phyloP scores from a whole-genome alignment of 768 basidiomycete genomes.

The Kwoniella sp. region DNA sequence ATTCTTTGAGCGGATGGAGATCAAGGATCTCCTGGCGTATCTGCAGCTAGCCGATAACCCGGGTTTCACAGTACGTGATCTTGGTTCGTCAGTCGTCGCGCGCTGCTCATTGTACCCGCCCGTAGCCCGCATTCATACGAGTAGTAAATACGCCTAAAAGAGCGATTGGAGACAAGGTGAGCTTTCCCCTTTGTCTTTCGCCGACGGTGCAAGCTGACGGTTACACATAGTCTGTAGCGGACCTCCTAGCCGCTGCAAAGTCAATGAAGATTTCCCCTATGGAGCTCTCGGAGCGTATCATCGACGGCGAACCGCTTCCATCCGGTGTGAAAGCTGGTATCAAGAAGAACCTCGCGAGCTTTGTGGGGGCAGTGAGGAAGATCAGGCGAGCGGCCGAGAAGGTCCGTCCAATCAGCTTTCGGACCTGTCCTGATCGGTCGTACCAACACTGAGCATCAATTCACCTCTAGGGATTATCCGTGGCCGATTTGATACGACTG shows the following conservation, averaged over 20 bases:
- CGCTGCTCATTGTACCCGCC: slow-evolving; percentile 51
- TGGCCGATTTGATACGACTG: slow-evolving; percentile 66
- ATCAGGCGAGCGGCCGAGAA: slow-evolving; percentile 64
- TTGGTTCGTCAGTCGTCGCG: not conserved
- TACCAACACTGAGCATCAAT: too few species aligned
- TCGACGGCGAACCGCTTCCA: slow-evolving; percentile 61
- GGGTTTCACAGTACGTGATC: slow-evolving; percentile 40
- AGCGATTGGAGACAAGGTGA: slow-evolving; percentile 76
- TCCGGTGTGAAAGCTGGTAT: slow-evolving; percentile 70
- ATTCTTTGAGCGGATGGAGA: slow-evolving; percentile 82
- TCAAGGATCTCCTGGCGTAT: slow-evolving; percentile 81
- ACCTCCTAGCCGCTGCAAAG: slow-evolving; percentile 64
- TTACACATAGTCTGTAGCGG: slow-evolving; percentile 63
- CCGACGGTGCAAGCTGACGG: slow-evolving; percentile 4
- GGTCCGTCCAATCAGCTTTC: slow-evolving; percentile 57
- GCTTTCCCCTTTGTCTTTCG: slow-evolving; percentile 1
- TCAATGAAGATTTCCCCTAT: slow-evolving; percentile 64
- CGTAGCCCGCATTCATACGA: slow-evolving; percentile 68
- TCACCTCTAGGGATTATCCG: slow-evolving; percentile 69
- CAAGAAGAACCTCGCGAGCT: slow-evolving; percentile 66
- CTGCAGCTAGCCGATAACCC: slow-evolving; percentile 77
- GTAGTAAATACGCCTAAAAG: slow-evolving; percentile 73
- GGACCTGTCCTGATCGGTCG: too few species aligned
- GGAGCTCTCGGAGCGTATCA: slow-evolving; percentile 67
- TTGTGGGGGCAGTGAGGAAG: slow-evolving; percentile 64